Conservation (phyloP, 1,139 yeast species). For the Taphrina deformans region DNA sequence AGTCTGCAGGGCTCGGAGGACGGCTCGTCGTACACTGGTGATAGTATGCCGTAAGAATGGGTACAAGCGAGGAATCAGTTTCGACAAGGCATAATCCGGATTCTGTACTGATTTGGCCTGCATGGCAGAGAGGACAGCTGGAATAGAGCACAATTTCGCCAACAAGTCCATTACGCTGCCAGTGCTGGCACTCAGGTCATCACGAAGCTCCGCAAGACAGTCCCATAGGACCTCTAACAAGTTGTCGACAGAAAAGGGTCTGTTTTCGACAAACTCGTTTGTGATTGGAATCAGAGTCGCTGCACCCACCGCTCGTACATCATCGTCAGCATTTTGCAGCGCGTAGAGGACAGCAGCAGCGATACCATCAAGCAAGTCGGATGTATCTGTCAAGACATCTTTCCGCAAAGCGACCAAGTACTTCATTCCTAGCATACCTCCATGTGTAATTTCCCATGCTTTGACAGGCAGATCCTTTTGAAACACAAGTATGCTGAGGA, state of each 20-base stretch:
- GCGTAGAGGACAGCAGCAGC: slow-evolving; percentile 87
- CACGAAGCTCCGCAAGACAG: slow-evolving; percentile 77
- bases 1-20: slow-evolving; percentile 73
- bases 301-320: slow-evolving; percentile 96
- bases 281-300: slow-evolving; percentile 90
- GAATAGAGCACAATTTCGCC: slow-evolving; percentile 81
- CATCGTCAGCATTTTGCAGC: slow-evolving; percentile 77
- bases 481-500: slow-evolving; percentile 66
- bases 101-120: slow-evolving; percentile 57
- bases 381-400: slow-evolving; percentile 63
- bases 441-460: slow-evolving; percentile 97
- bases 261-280: slow-evolving; percentile 69
- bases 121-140: slow-evolving; percentile 71
- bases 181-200: slow-evolving; percentile 89
- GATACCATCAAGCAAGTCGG: slow-evolving; percentile 66
- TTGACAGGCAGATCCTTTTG: slow-evolving; percentile 56
- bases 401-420: slow-evolving; percentile 90
- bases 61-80: slow-evolving; percentile 82
- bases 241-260: slow-evolving; percentile 60
- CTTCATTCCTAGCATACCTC: slow-evolving; percentile 91
- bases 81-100: slow-evolving; percentile 57
- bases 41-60: slow-evolving; percentile 95
- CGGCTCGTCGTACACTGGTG: slow-evolving; percentile 86
- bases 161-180: slow-evolving; percentile 95
- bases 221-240: slow-evolving; percentile 83